A percentile compares a stretch with the other conserved stretches of the same genome.
These are phyloP conservation scores for Protostelium mycophagum DNA, from an alignment of 78 protist species.

Conservation along the genomic window DNA sequence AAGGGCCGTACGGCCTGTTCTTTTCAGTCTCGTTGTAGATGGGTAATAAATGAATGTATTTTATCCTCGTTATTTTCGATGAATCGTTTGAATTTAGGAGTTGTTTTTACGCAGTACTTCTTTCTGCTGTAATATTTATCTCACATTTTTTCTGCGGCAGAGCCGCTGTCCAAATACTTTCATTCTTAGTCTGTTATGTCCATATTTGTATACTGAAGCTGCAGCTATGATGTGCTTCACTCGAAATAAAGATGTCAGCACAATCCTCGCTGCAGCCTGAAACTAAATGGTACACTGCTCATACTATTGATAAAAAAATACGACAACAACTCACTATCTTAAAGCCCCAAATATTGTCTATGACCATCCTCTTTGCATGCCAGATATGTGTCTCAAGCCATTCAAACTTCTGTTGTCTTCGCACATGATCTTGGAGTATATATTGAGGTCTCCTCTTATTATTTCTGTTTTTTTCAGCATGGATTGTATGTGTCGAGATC, in stretches of 20 bases:
- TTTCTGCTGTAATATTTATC: background rate
- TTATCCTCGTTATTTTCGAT: too few relatives aligned
- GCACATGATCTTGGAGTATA: slow-evolving; percentile 9
- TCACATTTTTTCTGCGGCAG: background rate
- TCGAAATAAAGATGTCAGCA: too few relatives aligned
- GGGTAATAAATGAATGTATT: background rate
- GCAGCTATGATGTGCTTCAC: too few relatives aligned
- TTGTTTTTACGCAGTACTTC: background rate
- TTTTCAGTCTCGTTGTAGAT: background rate
- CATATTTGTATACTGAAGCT: too few relatives aligned
- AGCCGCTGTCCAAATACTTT: background rate
- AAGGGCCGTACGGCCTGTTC: slow-evolving; percentile 15
- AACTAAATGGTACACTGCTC: too few relatives aligned
- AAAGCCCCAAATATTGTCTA: slow-evolving; percentile 50
- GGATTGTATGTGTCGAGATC: too few relatives aligned
- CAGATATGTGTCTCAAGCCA: slow-evolving; percentile 84
- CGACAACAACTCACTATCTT: slow-evolving; percentile 33
- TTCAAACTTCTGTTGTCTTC: slow-evolving; percentile 43
- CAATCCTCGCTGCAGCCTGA: too few relatives aligned
- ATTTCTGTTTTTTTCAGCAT: slow-evolving; percentile 5
- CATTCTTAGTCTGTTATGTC: background rate
- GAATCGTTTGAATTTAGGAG: too few relatives aligned
- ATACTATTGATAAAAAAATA: too few relatives aligned
- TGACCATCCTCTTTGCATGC: slow-evolving; percentile 79
- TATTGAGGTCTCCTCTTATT: slow-evolving; percentile 43